Percentiles rank a stretch among this genome's conserved stretches.
Evolutionary conservation across 2,329 filamentous ascomycete species (phyloP).

Genomic region (Alternaria sp.): DNA sequence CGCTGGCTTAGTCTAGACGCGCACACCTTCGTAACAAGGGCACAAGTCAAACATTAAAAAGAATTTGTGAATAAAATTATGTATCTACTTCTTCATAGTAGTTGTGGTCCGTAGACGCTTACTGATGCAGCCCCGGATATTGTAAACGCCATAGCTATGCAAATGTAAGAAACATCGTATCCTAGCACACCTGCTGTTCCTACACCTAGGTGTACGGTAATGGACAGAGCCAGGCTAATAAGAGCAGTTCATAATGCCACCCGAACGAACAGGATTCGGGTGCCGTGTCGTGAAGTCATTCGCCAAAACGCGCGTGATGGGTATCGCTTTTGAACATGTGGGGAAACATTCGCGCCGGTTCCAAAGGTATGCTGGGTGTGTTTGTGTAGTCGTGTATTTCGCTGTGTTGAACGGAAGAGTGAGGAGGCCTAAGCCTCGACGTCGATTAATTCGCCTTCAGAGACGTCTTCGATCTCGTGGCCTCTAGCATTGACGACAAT

Average conservation of each 20-base stretch:
- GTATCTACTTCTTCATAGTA: constrained; percentile 1
- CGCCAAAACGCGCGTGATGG: constrained; percentile 30
- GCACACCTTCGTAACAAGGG: neutral
- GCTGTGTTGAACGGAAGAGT: neutral
- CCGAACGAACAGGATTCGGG: constrained; percentile 15
- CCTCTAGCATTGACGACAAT: constrained; percentile 64
- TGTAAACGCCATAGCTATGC: constrained; percentile 41
- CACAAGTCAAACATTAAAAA: neutral
- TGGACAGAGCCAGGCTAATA: constrained; percentile 6
- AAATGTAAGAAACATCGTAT: constrained; percentile 19
- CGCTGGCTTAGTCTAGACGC: neutral
- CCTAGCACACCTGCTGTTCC: constrained; percentile 25
- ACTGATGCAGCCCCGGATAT: neutral
- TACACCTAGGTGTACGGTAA: constrained; percentile 18
- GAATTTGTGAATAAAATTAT: neutral
- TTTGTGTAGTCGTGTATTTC: constrained; percentile 3
- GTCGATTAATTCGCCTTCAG: constrained; percentile 44
- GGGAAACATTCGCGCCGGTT: constrained; percentile 30
- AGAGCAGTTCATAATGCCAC: constrained; percentile 9
- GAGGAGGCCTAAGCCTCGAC: constrained; percentile 28
- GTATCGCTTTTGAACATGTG: constrained; percentile 45
- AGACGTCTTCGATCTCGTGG: constrained; percentile 48
- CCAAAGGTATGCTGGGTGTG: constrained; percentile 9
- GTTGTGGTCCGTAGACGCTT: constrained; percentile 8
- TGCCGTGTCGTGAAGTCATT: constrained; percentile 26